Evolutionary conservation across 257 asterid genomes (phyloP), one percentile per base, ranked within the genome.

Genomic region (Nicotiana tomentosiformis): DNA sequence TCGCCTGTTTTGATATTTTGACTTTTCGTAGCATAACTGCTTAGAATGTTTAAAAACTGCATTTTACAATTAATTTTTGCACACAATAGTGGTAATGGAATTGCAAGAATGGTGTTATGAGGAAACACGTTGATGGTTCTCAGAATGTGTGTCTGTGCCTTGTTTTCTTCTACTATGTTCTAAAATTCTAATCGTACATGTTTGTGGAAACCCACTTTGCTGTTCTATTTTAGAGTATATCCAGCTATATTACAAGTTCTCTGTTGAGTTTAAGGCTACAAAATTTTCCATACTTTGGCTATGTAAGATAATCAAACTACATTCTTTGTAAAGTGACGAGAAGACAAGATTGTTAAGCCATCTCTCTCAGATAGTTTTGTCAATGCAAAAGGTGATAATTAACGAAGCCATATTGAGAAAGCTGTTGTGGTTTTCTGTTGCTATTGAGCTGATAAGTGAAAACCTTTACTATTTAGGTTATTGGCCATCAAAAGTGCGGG

Each of bases 401-500:
- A 60, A 23, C 5, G 8, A 72, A 72, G 39, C 33, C 26, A 7
- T 72, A 72, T 72, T 49, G 37, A 5, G 4, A 46, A 43, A 20
- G 23, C 20, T 72, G 16, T 76, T 51, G 53, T 10, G 58, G 16
- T 53, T 14, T 74, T 23, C 62, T 53, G 62, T 51, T 76, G 46
- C 32, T 76, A 51, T 51, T 26, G 53, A 51, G 5, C 80, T 74
- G 80, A 74, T 74, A 7, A 26, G 10, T 26, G 80, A 33, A 30
- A 80, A 62, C 85, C 46, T 84, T 66, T 16, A 62, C 46, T 72
- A 57, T 83, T 64, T 84, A 96, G 99, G 91, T 86, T 96, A 96
- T 88, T 96, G 99, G 99, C 98, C 99, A 78, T 87, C 98, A 77
- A 87, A 89, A 81, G 94, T 92, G 84, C 88, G 91, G 66, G 96